Percentiles rank a stretch among this genome's conserved stretches.
phyloP scores from a whole-genome alignment of 306 rosid genomes.

The apple (Malus domestica) region ASM211411v1 NC_041805.1:21170501-21171000 shows the following conservation, averaged over 20 bases:
- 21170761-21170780: constrained; percentile 45
- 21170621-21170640: constrained; percentile 47
- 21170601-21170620: constrained; percentile 50
- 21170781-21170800: constrained; percentile 51
- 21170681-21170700: neutral
- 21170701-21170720: neutral
- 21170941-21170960: constrained; percentile 43
- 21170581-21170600: constrained; percentile 55
- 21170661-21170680: neutral
- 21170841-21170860: neutral
- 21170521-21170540: neutral
- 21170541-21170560: neutral
- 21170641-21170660: neutral
- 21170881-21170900: neutral
- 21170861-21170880: neutral
- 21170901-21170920: constrained; percentile 38
- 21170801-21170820: constrained; percentile 19
- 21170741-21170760: constrained; percentile 37
- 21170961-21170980: constrained; percentile 51
- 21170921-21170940: constrained; percentile 52
- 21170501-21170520: neutral
- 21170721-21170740: neutral
- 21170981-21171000: constrained; percentile 62
- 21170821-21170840: neutral
- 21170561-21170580: constrained; percentile 52